Base-by-base conservation (phyloP, 2,329 filamentous ascomycete genomes). In the Hypoxylon rubiginosum region DNA sequence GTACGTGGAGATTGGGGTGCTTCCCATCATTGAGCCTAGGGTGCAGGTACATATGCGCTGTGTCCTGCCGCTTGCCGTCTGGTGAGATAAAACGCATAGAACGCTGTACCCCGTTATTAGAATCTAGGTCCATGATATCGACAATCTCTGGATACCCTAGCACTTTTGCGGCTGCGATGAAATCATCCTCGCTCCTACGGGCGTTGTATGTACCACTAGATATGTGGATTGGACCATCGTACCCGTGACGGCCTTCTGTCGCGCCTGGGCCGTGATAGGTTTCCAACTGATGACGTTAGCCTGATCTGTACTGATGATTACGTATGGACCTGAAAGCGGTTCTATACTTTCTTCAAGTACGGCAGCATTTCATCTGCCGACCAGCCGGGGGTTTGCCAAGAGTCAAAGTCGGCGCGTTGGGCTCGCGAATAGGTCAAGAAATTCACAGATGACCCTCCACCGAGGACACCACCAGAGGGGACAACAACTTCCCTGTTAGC, bases 171-270 rank as follows among this genome's bases (percentile, higher is more conserved):
- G 85, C 84, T 0, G 81, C 73, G 21, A 88, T 79, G 55, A 88
- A 85, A 26, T 85, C 80, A 3, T 83, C 78, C 52, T 85, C 81
- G 1, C 79, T 74, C 1, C 59, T 60, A 10, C 74, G 79, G 1
- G 76, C 77, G n/a, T 76, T 72, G 71, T 79, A 85, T 0, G 82
- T 82, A n/a, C 87, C 85, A 32, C 82, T 79, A 0, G 85, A 86
- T 21, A 91, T 74, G 32, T 86, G 78, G 11, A 90, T 80, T 0
- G 88, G 88, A 0, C 88, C 88, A 24, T 82, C 73, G 41, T 79
- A 73, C 10, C 88, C 88, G 70, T 90, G 88, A 1, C 78, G 64
- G 6, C 78, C 77, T 72, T 56, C n/a, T n/a, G n/a, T n/a, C n/a
- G n/a, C n/a, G n/a, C 80, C 84, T 32, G 77, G 72, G 4, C 83